Base-by-base conservation (phyloP, 2,329 filamentous ascomycete species). In the Alternaria angustiovoidea region DNA sequence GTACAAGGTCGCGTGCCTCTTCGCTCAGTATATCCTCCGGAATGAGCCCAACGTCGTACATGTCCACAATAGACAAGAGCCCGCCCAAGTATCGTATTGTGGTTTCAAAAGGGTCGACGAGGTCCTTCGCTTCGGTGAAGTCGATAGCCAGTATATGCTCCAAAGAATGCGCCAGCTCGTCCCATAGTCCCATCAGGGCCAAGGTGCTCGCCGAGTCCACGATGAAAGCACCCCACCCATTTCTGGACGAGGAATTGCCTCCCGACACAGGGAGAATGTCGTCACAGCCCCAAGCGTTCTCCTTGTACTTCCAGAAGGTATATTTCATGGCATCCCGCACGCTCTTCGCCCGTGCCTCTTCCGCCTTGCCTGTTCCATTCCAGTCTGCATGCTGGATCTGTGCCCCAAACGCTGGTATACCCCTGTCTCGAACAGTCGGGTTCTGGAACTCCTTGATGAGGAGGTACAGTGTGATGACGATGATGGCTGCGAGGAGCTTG, bases 201-300 rank as follows among this genome's bases (percentile, higher is more conserved):
- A 81, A 60, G 1, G 79, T 81, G 9, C 77, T 76, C 8, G 76
- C 72, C 20, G 77, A 75, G 57, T 81, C 79, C 4, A 81, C 78
- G 18, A 81, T 80, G 64, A 80, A 80, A 6, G 77, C 79, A 7
- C 79, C 79, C 79, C 79, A 81, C 16, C 79, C 79, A 64, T 80
- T 80, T 36, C 77, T 69, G 7, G 69, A 77, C 44, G 72, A 75
- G 22, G 66, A 70, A 41, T 69, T 71, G 4, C 69, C 72, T 7
- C 79, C 79, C 22, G 75, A 74, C 7, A 81, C 77, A 28, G 79
- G 79, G 49, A 71, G 48, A 18, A 81, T 75, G 24, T 79, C 78
- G 60, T 81, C 79, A 44, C 66, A 70, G 7, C 79, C 79, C 79
- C 79, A 81, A 4, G 79, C 78, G 51, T 73, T 67, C 62, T 78